Evolutionary conservation across 805 yeast genomes (phyloP).

Genomic region (Kockiozyma suomiensis): DNA sequence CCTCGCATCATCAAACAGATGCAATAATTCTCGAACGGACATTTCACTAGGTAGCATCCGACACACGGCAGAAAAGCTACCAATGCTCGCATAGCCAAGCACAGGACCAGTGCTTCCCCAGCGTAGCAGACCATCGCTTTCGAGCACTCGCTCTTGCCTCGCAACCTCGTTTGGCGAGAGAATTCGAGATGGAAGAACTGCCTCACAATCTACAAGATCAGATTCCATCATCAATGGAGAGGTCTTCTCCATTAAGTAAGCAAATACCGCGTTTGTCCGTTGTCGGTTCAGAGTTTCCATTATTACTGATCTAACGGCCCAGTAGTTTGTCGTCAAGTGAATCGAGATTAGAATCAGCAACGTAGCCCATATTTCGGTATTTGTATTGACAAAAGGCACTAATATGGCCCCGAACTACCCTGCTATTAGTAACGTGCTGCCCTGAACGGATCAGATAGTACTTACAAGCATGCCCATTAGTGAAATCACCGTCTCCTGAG

Average conservation of each 20-base stretch:
- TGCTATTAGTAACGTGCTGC: not conserved
- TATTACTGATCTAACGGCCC: constrained; percentile 42
- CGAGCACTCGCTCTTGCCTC: constrained; percentile 38
- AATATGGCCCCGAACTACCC: constrained; percentile 40
- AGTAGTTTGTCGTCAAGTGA: constrained; percentile 43
- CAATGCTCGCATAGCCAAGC: constrained; percentile 38
- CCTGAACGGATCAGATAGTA: not conserved
- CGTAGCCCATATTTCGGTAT: constrained; percentile 38
- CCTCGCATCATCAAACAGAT: constrained; percentile 22
- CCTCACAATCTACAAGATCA: constrained; percentile 14
- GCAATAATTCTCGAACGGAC: constrained; percentile 14
- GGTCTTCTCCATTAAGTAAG: constrained; percentile 28
- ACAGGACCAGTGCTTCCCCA: constrained; percentile 37
- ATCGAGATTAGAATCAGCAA: constrained; percentile 37
- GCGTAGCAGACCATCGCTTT: constrained; percentile 39
- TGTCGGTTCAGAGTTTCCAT: constrained; percentile 42
- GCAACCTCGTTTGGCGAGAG: constrained; percentile 37
- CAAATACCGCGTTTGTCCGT: constrained; percentile 41
- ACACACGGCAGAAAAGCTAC: constrained; percentile 35
- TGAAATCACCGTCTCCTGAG: constrained; percentile 45
- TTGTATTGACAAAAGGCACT: constrained; percentile 34
- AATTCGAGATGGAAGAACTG: constrained; percentile 31
- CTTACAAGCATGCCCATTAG: constrained; percentile 42
- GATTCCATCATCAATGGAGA: constrained; percentile 26
- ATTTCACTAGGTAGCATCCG: constrained; percentile 25